phyloP scores from a whole-genome alignment of 1,139 yeast genomes.

The Suhomyces atakaporum region DNA sequence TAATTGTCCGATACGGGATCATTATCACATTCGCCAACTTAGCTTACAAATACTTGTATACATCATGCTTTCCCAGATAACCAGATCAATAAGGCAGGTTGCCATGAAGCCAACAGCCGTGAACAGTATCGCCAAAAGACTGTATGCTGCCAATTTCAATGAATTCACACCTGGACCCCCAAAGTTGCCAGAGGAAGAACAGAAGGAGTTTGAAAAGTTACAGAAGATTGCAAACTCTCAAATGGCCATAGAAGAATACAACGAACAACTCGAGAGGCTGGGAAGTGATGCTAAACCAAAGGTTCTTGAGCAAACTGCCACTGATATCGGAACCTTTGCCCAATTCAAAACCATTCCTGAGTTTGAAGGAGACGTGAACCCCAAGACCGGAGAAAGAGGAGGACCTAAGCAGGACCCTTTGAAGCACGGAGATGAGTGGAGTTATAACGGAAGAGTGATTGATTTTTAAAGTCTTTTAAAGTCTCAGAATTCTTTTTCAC shows the following conservation, averaged over 20 bases:
- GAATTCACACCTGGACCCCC: slow-evolving; percentile 73
- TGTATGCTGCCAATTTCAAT: slow-evolving; percentile 27
- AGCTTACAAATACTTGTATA: no score
- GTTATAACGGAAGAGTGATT: slow-evolving; percentile 93
- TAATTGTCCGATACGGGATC: no score
- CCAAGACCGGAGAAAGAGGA: slow-evolving; percentile 90
- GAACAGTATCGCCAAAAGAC: background rate
- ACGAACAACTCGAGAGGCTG: slow-evolving; percentile 41
- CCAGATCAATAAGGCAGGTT: background rate
- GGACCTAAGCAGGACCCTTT: slow-evolving; percentile 99
- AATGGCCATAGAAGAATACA: slow-evolving; percentile 76
- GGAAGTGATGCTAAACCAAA: background rate
- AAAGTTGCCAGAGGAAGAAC: slow-evolving; percentile 79
- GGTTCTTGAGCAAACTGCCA: slow-evolving; percentile 14
- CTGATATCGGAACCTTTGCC: slow-evolving; percentile 66
- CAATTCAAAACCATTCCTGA: slow-evolving; percentile 83
- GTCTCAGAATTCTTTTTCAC: background rate
- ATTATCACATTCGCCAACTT: no score
- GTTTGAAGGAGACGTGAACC: slow-evolving; percentile 93
- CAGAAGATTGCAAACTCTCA: slow-evolving; percentile 82
- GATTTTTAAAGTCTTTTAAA: slow-evolving; percentile 57
- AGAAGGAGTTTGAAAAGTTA: slow-evolving; percentile 86
- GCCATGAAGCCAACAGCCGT: background rate
- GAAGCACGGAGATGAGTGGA: slow-evolving; percentile 83
- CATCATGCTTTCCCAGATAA: slow-evolving; percentile 1